A percentile compares a stretch with the other conserved stretches of the same genome.
These are phyloP conservation scores for Deinandra increscens DNA, from an alignment of 129 eudicot genomes.

Conservation along the genomic window DNA sequence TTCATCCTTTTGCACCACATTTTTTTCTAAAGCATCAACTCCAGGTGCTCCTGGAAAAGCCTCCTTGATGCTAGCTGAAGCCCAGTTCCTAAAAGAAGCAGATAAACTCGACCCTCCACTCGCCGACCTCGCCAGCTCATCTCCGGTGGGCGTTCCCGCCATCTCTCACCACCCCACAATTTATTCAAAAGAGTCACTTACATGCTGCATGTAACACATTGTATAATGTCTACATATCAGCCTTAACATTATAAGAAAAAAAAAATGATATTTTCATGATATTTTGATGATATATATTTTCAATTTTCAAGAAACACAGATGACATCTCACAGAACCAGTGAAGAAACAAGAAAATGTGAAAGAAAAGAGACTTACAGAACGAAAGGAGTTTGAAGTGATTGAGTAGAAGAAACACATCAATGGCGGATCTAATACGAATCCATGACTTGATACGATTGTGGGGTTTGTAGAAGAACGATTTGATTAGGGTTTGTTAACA, in stretches of 20 bases:
- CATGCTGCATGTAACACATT: constrained; percentile 25
- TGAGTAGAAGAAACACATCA: constrained; percentile 7
- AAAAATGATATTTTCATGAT: background rate
- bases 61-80: constrained; percentile 48
- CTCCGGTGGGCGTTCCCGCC: constrained; percentile 39
- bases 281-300: no score
- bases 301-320: background rate
- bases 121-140: constrained; percentile 46
- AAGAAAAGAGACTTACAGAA: constrained; percentile 10
- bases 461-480: constrained; percentile 21
- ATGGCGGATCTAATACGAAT: constrained; percentile 7
- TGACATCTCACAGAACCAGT: background rate
- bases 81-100: constrained; percentile 55
- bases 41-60: constrained; percentile 43
- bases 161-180: constrained; percentile 28
- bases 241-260: background rate
- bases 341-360: background rate
- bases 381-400: constrained; percentile 20
- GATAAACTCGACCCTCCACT: constrained; percentile 40
- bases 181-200: background rate
- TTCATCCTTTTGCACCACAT: constrained; percentile 49
- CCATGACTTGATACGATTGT: background rate
- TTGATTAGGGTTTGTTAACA: constrained; percentile 22
- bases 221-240: background rate
- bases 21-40: constrained; percentile 46